Base-by-base conservation (phyloP, 495 filamentous ascomycete genomes). In the Physcia stellaris region DNA sequence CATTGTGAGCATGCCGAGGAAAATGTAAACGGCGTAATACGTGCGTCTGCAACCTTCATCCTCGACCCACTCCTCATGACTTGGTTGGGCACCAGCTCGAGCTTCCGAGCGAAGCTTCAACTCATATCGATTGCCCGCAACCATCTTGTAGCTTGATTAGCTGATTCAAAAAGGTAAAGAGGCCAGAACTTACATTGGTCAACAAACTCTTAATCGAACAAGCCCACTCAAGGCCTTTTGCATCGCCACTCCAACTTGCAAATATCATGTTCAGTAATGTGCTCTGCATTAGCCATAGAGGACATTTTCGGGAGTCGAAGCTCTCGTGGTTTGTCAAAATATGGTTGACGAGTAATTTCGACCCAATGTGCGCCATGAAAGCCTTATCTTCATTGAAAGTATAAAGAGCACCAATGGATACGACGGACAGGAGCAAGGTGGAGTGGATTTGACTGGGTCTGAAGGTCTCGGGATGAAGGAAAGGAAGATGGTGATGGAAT, bases 21-120 rank as follows among this genome's bases (percentile, higher is more conserved):
- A 98, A 62, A 98, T 87, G 61, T 96, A 96, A 39, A 96, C 88
- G n/a, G 90, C 90, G 49, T 86, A 98, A 64, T 96, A 98, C 2
- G 90, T 96, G 32, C 90, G 83, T 38, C 87, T 76, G 64, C 92
- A 94, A 16, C 86, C 86, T 54, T 98, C 90, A 53, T 98, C 90
- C 53, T 90, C 85, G 41, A 96, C 78, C 90, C 90, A 98, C 54
- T 96, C 84, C 37, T 85, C 77, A 26, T 87, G 80, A 32, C 71
- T 83, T 6, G 85, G 82, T 42, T 67, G 68, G 20, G 68, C 67
- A 34, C 78, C 82, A 49, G 86, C 84, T 48, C 92, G 83, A 42
- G 79, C 82, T 50, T 96, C 88, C 24, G 77, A 80, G 15, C 92
- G 83, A 28, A 92, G 67, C 67, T 94, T 93, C 41, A 96, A 61